Evolutionary conservation across 2,329 filamentous ascomycete genomes (phyloP).

Genomic region (Claviceps maximensis): DNA sequence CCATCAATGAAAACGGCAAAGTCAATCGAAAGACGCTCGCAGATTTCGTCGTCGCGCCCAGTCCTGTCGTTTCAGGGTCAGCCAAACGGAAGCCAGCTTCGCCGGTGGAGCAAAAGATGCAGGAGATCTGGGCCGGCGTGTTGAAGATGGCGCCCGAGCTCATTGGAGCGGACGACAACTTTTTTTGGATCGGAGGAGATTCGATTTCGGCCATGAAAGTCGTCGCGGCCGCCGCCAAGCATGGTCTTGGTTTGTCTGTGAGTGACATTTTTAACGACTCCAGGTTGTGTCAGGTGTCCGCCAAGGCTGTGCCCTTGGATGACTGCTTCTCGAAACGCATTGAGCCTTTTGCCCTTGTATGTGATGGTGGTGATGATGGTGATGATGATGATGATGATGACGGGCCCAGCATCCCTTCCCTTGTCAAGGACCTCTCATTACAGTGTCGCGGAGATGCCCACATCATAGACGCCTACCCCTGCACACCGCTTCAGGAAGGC

Average conservation of each 20-base stretch:
- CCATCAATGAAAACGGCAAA: slow-evolving; percentile 10
- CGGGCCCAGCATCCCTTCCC: neutral
- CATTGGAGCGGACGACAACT: slow-evolving; percentile 10
- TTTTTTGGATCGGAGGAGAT: slow-evolving; percentile 18
- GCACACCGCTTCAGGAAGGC: slow-evolving; percentile 25
- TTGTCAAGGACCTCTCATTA: neutral
- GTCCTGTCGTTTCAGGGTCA: neutral
- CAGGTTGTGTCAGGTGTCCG: neutral
- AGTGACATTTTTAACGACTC: slow-evolving; percentile 13
- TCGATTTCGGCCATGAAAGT: slow-evolving; percentile 15
- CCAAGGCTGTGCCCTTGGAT: neutral
- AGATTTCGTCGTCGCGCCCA: neutral
- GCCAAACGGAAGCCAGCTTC: neutral
- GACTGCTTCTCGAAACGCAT: neutral
- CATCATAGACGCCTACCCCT: slow-evolving; percentile 13
- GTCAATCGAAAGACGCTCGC: slow-evolving; percentile 8
- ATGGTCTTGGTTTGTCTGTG: slow-evolving; percentile 9
- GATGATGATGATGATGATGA: too few relatives aligned
- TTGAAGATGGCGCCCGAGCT: slow-evolving; percentile 17
- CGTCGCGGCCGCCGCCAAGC: slow-evolving; percentile 8
- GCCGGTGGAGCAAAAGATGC: neutral
- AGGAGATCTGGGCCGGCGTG: slow-evolving; percentile 15
- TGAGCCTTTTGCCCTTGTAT: neutral
- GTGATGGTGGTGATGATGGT: neutral
- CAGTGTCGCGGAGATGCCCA: neutral